Base-by-base conservation (phyloP, 2,329 filamentous ascomycete genomes). In the Emmonsiellopsis sp. region DNA sequence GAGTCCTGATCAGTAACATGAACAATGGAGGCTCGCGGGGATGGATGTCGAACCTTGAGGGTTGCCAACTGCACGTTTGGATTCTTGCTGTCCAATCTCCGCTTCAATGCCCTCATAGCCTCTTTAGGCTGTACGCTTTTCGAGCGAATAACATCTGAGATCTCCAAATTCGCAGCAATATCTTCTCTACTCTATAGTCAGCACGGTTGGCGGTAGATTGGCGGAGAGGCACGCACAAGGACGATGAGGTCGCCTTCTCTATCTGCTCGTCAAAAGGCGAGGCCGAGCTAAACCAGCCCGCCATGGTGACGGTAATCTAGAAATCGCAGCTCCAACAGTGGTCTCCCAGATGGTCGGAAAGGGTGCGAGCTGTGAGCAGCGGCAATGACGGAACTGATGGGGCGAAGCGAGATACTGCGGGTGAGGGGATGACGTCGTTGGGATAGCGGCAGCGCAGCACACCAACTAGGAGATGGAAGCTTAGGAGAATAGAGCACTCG, bases 61-160 rank as follows among this genome's bases (percentile, higher is more conserved):
- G 93, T 87, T 62, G 91, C 93, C 37, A 98, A 78, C 75, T 98
- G 93, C 37, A 93, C 85, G 70, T 98, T 98, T 37, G 93, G 93
- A 67, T 98, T 98, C 78, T 91, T 95, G 78, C 95, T 90, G 72
- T 89, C 90, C 76, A 98, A 90, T 69, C 93, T 85, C 68, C 84
- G 84, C 76, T 96, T 97, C 65, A 98, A 77, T 43, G 89, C 92
- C 69, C 90, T 88, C 93, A 98, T 98, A 58, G 93, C 93, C 73
- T 98, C 93, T 72, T 92, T 96, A 52, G 93, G 92, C 70, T 91
- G 90, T 50, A 98, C 92, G 15, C 90, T 95, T 77, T 97, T 97
- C 65, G 91, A 97, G 63, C 93, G 84, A 71, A 98, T 96, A 63
- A 95, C 79, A 75, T 98, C 93, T 70, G 92, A 96, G 63, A 98